phyloP scores from a whole-genome alignment of 2,329 filamentous ascomycete species.

The Colletotrichum limetticola region DNA sequence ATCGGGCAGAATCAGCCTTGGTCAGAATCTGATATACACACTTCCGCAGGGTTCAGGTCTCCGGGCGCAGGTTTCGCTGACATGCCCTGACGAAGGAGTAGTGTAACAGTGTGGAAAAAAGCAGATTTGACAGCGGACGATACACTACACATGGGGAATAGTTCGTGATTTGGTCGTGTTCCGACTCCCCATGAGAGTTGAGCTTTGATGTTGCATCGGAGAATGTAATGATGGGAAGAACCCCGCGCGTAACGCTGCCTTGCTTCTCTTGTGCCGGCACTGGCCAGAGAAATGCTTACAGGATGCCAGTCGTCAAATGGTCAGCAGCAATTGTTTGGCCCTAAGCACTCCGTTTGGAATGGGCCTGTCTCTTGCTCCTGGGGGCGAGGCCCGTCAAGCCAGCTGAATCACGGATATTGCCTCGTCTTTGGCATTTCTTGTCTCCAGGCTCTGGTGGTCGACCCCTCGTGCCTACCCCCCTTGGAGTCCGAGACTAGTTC shows the following conservation, averaged over 20 bases:
- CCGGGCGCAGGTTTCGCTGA: background rate
- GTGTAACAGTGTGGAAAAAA: background rate
- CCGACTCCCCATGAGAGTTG: background rate
- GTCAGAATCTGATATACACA: background rate
- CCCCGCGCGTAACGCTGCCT: background rate
- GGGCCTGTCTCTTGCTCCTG: too few relatives aligned
- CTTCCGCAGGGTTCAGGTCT: background rate
- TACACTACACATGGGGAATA: background rate
- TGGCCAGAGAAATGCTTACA: background rate
- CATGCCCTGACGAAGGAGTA: slow-evolving; percentile 5
- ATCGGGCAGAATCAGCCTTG: slow-evolving; percentile 1
- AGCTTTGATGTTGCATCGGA: slow-evolving; percentile 5
- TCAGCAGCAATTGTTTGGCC: background rate
- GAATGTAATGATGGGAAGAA: slow-evolving; percentile 7
- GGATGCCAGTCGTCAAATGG: background rate
- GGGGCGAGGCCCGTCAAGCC: background rate
- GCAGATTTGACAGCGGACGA: slow-evolving; percentile 24
- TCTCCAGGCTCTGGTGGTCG: background rate
- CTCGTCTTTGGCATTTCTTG: background rate
- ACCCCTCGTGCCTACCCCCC: background rate
- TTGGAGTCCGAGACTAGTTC: slow-evolving; percentile 6
- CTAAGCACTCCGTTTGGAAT: background rate
- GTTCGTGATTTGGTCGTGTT: slow-evolving; percentile 4
- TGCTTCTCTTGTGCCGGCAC: background rate
- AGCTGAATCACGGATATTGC: slow-evolving; percentile 10